Base-by-base conservation (phyloP, 352 stramenopile species). In the Phytophthora kernoviae region DNA sequence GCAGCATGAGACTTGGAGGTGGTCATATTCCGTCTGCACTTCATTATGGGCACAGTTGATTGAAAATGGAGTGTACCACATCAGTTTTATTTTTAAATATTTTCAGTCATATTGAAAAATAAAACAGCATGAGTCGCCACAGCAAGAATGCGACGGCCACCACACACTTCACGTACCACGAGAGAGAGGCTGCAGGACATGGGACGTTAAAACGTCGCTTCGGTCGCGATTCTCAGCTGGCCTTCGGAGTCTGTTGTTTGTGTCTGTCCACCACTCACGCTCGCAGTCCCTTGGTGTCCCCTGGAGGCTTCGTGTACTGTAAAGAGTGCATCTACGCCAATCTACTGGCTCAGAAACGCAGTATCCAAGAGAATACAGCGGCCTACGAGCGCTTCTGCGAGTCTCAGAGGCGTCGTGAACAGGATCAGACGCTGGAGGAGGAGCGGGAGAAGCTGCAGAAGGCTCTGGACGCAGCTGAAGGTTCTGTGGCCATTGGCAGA, bases 291-390 rank as follows among this genome's bases (percentile, higher is more conserved):
- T 68, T 92, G 6, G 75, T 81, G 48, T 93, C 87, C 84, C 1
- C 75, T n/a, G 67, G 17, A 30, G 87, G 87, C 26, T 95, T 79
- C 44, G 58, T 95, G 14, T 95, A 87, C 65, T 95, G 87, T 70
- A 93, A 94, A 52, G 87, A 93, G 65, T 95, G 87, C 64, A 94
- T 95, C 58, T 95, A 95, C 75, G 69, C 81, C 26, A 95, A 95
- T 61, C 63, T 95, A 21, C 70, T 95, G 27, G 72, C 82, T 9
- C 87, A 95, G 54, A 95, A 95, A 63, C 84, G 84, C 48, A 58
- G 82, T 18, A 93, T 93, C 15, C 64, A 93, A 48, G 79, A 92
- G 26, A 83, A 85, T 26, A 15, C 80, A 20, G 62, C 73, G 7
- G 67, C 64, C 17, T 95, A 92, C 69, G 82, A 92, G 50, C 65